These are phyloP conservation scores for Ustilago nuda DNA, from an alignment of 1,284 basidiomycete genomes.

Conservation along the genomic window DNA sequence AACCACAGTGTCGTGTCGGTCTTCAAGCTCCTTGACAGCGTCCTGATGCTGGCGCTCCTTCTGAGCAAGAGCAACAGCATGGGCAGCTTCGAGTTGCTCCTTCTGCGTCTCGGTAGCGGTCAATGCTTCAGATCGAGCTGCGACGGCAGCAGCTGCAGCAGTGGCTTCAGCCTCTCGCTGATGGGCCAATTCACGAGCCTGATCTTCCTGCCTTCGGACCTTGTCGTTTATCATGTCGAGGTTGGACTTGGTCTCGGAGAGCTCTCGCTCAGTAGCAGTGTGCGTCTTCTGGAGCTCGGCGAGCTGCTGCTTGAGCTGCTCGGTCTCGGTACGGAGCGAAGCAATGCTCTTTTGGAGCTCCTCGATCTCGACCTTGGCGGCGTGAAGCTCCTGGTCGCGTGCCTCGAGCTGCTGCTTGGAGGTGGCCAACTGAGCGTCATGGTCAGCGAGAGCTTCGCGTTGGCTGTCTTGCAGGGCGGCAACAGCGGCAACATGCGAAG, in stretches of 20 bases:
- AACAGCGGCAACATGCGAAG: conserved; percentile 23
- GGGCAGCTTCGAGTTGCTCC: conserved; percentile 39
- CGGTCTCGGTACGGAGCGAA: conserved; percentile 32
- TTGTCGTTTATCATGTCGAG: conserved; percentile 48
- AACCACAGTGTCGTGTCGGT: conserved; percentile 32
- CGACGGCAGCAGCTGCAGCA: conserved; percentile 44
- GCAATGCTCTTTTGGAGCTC: conserved; percentile 44
- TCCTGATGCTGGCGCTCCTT: conserved; percentile 51
- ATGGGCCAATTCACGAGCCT: conserved; percentile 31
- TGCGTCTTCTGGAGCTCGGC: conserved; percentile 34
- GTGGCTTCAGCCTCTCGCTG: conserved; percentile 48
- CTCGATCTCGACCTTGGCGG: conserved; percentile 34
- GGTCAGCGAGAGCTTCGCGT: conserved; percentile 25
- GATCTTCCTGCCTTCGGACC: conserved; percentile 47
- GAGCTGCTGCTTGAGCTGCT: conserved; percentile 37
- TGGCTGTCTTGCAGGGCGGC: conserved; percentile 28
- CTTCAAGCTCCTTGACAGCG: conserved; percentile 50
- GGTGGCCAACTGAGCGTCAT: conserved; percentile 21
- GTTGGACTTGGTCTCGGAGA: conserved; percentile 38
- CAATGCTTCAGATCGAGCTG: conserved; percentile 46
- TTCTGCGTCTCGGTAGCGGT: conserved; percentile 49
- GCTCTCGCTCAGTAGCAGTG: conserved; percentile 31
- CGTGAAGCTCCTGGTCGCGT: conserved; percentile 17
- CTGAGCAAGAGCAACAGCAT: conserved; percentile 38
- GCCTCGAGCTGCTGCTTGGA: conserved; percentile 18